Conservation (phyloP, 257 asterid genomes). For the Capsicum chinense region DNA sequence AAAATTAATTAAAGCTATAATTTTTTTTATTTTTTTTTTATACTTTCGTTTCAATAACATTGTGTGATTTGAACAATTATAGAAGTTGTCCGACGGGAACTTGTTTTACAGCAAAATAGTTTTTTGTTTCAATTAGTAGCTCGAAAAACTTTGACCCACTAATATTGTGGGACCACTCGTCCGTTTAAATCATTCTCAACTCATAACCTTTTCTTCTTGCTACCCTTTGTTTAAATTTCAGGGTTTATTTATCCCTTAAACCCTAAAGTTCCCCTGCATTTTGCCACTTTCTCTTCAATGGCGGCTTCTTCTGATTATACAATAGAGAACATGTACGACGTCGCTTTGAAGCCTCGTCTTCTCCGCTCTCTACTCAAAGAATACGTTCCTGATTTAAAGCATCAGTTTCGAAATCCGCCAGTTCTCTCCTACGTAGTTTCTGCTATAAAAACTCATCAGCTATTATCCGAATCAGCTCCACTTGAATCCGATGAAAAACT, state of each 20-base stretch:
- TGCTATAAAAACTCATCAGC: constrained; percentile 55
- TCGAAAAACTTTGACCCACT: too few species aligned
- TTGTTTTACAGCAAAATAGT: too few species aligned
- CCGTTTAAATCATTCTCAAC: too few species aligned
- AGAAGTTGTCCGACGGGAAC: too few species aligned
- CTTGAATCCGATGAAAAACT: constrained; percentile 44
- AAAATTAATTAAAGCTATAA: too few species aligned
- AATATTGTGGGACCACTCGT: too few species aligned
- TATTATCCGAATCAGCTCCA: constrained; percentile 58
- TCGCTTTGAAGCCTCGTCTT: constrained; percentile 60
- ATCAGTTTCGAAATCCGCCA: constrained; percentile 59
- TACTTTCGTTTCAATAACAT: too few species aligned
- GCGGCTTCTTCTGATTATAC: constrained; percentile 44
- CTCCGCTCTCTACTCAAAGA: constrained; percentile 70
- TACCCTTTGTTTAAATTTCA: neutral
- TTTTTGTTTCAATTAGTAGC: too few species aligned
- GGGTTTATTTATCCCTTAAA: constrained; percentile 39
- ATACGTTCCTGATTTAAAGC: constrained; percentile 73
- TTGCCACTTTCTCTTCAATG: constrained; percentile 41
- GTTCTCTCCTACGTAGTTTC: constrained; percentile 69
- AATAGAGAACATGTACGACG: constrained; percentile 47
- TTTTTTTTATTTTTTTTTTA: too few species aligned
- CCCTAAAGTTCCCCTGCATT: constrained; percentile 38
- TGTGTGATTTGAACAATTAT: too few species aligned
- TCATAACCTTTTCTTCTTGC: too few species aligned